phyloP scores from a whole-genome alignment of 179 eudicot genomes.

The Silene vulgaris region DNA sequence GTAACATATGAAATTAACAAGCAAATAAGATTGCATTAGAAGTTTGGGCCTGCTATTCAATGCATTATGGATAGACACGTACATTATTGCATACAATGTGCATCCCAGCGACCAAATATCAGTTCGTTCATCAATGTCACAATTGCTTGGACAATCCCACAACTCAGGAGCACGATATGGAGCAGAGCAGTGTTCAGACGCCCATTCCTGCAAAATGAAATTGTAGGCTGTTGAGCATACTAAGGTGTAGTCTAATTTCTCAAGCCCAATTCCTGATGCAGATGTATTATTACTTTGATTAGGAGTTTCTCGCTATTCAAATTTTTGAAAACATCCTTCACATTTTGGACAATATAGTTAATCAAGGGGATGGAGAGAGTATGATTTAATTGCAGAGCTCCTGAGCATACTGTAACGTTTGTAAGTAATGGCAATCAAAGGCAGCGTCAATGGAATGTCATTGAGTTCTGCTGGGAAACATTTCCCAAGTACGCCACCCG shows the following conservation, averaged over 20 bases:
- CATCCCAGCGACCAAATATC: conserved; percentile 97
- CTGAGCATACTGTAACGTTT: neutral
- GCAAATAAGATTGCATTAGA: neutral
- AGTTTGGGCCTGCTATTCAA: neutral
- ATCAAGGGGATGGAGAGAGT: neutral
- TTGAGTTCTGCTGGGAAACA: neutral
- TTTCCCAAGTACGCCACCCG: neutral
- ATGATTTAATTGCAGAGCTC: neutral
- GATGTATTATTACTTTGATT: neutral
- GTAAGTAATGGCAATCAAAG: neutral
- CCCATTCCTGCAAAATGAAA: conserved; percentile 76
- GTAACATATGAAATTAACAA: neutral
- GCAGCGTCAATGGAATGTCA: neutral
- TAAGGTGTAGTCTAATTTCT: neutral
- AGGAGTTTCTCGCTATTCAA: neutral
- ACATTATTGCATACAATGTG: conserved; percentile 89
- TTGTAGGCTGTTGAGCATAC: conserved; percentile 9
- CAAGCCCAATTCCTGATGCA: conserved; percentile 2
- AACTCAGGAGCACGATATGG: conserved; percentile 94
- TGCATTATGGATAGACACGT: conserved; percentile 29
- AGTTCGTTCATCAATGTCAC: conserved; percentile 90
- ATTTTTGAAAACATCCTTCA: neutral
- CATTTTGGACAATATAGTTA: neutral
- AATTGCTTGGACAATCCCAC: conserved; percentile 97
- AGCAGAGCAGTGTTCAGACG: conserved; percentile 89